Percentiles rank a stretch among this genome's conserved stretches.
Conservation (phyloP, 2,329 filamentous ascomycete genomes). For the Paecilomyces sp. region DNA sequence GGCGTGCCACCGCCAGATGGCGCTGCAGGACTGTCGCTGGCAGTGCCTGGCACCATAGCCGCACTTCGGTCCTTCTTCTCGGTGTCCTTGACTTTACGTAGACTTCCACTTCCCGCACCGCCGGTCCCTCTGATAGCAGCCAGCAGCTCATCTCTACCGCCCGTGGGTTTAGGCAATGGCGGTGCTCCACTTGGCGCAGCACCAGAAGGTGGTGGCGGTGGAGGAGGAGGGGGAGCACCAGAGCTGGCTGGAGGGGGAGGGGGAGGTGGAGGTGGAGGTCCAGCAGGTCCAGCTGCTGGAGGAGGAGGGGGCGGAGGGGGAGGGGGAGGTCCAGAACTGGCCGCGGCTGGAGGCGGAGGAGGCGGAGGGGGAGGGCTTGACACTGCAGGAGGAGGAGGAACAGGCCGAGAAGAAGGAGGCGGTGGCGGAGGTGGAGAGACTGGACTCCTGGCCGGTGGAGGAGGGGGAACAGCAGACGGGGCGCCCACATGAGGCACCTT, state of each 20-base stretch:
- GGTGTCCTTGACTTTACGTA: slow-evolving; percentile 39
- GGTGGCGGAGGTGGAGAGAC: slow-evolving; percentile 38
- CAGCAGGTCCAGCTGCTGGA: slow-evolving; percentile 22
- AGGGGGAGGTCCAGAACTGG: slow-evolving; percentile 17
- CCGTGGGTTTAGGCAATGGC: slow-evolving; percentile 35
- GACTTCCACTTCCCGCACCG: slow-evolving; percentile 42
- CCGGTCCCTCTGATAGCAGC: slow-evolving; percentile 48
- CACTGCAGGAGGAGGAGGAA: slow-evolving; percentile 22
- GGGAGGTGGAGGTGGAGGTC: slow-evolving; percentile 35
- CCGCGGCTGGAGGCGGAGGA: slow-evolving; percentile 18
- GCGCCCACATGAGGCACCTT: slow-evolving; percentile 31
- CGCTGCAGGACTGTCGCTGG: slow-evolving; percentile 56
- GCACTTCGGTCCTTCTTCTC: slow-evolving; percentile 42
- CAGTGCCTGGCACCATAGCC: slow-evolving; percentile 36
- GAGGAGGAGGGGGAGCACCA: slow-evolving; percentile 34
- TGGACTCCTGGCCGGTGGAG: slow-evolving; percentile 45
- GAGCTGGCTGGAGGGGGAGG: slow-evolving; percentile 26
- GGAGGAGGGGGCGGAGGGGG: slow-evolving; percentile 36
- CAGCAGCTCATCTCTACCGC: slow-evolving; percentile 36
- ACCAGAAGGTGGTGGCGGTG: slow-evolving; percentile 40
- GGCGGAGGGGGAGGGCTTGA: slow-evolving; percentile 32
- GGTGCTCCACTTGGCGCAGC: slow-evolving; percentile 28
- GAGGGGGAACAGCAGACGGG: slow-evolving; percentile 38
- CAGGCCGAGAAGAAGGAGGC: slow-evolving; percentile 23
- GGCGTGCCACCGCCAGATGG: slow-evolving; percentile 44